Evolutionary conservation across 1,284 basidiomycete species (phyloP).

Genomic region (Marasmius sp.): DNA sequence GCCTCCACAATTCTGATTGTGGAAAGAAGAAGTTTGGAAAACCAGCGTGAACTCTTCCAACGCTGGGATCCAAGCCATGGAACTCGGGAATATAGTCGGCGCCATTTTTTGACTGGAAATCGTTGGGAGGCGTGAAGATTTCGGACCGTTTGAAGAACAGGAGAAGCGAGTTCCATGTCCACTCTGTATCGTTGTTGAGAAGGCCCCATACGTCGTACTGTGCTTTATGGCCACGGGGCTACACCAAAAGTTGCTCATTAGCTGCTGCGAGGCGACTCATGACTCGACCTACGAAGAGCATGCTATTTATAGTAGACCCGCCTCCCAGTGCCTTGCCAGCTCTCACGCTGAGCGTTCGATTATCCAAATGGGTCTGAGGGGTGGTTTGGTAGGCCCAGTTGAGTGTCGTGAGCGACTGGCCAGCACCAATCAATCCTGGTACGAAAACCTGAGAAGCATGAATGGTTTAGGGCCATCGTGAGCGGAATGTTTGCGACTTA

Average conservation of each 20-base stretch:
- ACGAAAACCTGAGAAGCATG: conserved; percentile 23
- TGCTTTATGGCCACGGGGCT: conserved; percentile 27
- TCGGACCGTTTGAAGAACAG: conserved; percentile 30
- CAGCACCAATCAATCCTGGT: conserved; percentile 27
- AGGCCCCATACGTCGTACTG: conserved; percentile 29
- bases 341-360: conserved; percentile 20
- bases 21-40: conserved; percentile 30
- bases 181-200: conserved; percentile 27
- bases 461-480: too few relatives aligned
- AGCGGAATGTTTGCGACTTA: neutral
- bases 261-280: neutral
- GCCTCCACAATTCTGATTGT: conserved; percentile 25
- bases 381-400: conserved; percentile 29
- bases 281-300: conserved; percentile 27
- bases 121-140: conserved; percentile 28
- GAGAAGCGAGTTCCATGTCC: conserved; percentile 28
- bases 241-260: neutral
- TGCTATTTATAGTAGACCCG: conserved; percentile 27
- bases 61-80: conserved; percentile 19
- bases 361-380: conserved; percentile 24
- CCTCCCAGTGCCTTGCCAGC: conserved; percentile 31
- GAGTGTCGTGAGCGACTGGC: conserved; percentile 24
- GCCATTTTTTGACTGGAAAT: conserved; percentile 24
- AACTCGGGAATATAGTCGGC: conserved; percentile 20
- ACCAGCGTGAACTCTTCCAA: conserved; percentile 27